phyloP scores from a whole-genome alignment of 2,329 filamentous ascomycete species.

The Alternaria angustiovoidea region DNA sequence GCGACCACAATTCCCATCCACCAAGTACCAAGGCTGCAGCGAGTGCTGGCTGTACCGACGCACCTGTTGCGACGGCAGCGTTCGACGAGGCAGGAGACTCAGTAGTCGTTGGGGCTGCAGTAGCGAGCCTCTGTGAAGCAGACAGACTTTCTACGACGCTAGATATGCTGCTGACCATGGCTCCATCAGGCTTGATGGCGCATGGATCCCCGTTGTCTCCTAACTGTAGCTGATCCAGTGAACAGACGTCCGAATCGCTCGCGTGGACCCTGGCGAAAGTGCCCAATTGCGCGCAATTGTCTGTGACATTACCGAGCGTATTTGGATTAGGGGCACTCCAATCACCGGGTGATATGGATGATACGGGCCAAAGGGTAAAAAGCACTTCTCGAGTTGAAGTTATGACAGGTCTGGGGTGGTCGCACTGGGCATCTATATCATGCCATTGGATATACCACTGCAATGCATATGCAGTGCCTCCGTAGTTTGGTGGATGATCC shows the following conservation, averaged over 20 bases:
- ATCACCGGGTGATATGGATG: neutral
- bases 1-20: neutral
- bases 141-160: neutral
- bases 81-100: neutral
- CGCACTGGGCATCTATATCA: neutral
- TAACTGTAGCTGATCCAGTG: neutral
- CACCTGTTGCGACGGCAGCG: neutral
- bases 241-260: neutral
- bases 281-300: neutral
- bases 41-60: neutral
- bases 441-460: neutral
- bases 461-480: neutral
- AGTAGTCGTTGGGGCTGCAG: neutral
- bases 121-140: conserved; percentile 1
- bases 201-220: neutral
- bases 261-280: neutral
- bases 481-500: neutral
- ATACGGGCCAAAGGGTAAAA: neutral
- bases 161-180: neutral
- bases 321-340: neutral
- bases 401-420: neutral
- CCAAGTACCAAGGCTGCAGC: neutral
- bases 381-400: neutral
- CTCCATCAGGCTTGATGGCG: neutral
- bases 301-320: neutral